Evolutionary conservation across 768 basidiomycete species (phyloP).

Genomic region (Boletus sp.): DNA sequence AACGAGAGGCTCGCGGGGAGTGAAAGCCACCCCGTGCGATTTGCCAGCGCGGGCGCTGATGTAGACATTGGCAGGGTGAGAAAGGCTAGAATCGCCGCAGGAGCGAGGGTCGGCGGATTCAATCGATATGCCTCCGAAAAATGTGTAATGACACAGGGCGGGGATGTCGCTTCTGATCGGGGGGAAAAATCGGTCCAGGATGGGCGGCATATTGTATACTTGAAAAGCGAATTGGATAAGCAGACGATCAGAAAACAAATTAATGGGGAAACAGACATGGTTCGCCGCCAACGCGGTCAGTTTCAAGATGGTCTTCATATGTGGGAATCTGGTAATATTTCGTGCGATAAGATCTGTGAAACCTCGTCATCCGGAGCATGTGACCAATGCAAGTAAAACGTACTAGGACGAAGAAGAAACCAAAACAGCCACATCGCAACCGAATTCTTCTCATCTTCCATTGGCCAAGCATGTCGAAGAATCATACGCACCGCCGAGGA

Average conservation of each 20-base stretch:
- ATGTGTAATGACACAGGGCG: slow-evolving; percentile 31
- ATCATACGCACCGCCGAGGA: slow-evolving; percentile 46
- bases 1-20: slow-evolving; percentile 15
- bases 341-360: slow-evolving; percentile 46
- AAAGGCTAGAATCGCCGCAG: slow-evolving; percentile 71
- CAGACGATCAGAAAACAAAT: slow-evolving; percentile 1
- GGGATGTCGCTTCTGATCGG: slow-evolving; percentile 18
- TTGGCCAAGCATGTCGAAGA: slow-evolving; percentile 52
- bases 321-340: slow-evolving; percentile 39
- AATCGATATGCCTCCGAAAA: slow-evolving; percentile 47
- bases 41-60: slow-evolving; percentile 1
- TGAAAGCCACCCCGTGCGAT: background rate
- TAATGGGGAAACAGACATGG: slow-evolving; percentile 37
- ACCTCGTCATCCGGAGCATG: background rate
- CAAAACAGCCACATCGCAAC: slow-evolving; percentile 80
- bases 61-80: slow-evolving; percentile 46
- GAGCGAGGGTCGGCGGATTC: slow-evolving; percentile 57
- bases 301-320: slow-evolving; percentile 51
- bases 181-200: slow-evolving; percentile 60
- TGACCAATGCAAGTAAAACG: slow-evolving; percentile 21
- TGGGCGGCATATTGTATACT: slow-evolving; percentile 61
- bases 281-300: slow-evolving; percentile 68
- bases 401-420: slow-evolving; percentile 64
- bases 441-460: slow-evolving; percentile 47
- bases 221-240: slow-evolving; percentile 12